Evolutionary conservation across 192 early-diverging fungal genomes (phyloP), one percentile per base, ranked within the genome.

Genomic region (Endogone sp.): DNA sequence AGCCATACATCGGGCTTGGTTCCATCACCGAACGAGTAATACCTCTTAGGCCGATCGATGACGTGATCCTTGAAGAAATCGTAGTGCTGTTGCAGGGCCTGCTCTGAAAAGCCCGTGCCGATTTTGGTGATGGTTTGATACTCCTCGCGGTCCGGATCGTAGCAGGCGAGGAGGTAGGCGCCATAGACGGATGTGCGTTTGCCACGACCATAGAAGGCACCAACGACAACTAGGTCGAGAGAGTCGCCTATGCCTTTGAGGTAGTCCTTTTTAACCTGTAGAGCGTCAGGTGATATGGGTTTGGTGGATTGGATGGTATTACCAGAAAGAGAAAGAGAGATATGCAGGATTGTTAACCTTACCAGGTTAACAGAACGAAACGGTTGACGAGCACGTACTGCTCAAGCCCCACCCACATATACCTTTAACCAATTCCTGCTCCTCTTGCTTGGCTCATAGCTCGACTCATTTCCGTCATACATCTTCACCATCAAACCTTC

Each of bases 111-210:
- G 16, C 98, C 98, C 0, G 98, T 99, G 54, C 94, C 96, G 63
- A 98, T 95, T 78, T 99, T 99, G 83, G 96, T 98, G 66, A 99
- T 98, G 26, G 92, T 90, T 72, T 99, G 96, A 72, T 95, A 99
- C 68, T 92, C 89, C 69, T 99, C 96, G 8, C 83, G 84, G 23
- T 98, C 96, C 1, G 93, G 91, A 71, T 99, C 93, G 76, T 96
- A 98, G 76, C 97, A 99, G 2, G 94, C 96, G 74, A 99, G 75
- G n/a, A 99, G 84, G 70, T 89, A 99, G 9, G 91, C 93, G 20
- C 98, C 98, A 73, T 99, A 99, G 4, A 93, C 88, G 4, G 94
- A 95, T 0, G 95, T 96, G 8, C 98, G 89, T 82, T 99, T 99
- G 32, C 98, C 98, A 56, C 88, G 87, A 37, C 98, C 98, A 30